Conservation (phyloP, 768 basidiomycete genomes). For the Podaxis carcinomalis region DNA sequence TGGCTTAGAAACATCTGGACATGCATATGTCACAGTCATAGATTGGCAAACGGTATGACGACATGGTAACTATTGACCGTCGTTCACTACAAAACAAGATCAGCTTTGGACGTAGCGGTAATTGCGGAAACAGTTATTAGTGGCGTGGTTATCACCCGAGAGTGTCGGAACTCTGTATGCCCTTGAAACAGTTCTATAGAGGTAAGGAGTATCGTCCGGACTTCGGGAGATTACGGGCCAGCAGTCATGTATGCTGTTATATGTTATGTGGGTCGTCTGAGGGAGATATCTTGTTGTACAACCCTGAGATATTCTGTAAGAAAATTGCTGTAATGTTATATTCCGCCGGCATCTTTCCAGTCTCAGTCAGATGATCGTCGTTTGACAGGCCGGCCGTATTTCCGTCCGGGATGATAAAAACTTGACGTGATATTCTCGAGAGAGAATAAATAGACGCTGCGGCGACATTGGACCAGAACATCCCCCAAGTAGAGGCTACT, state of each 20-base stretch:
- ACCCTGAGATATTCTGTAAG: neutral
- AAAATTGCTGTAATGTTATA: neutral
- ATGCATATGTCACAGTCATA: neutral
- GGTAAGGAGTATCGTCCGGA: neutral
- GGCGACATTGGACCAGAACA: neutral
- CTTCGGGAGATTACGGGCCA: neutral
- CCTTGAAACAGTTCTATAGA: neutral
- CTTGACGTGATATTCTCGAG: neutral
- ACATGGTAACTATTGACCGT: neutral
- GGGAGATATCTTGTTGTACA: neutral
- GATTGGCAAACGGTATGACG: neutral
- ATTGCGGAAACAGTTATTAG: neutral
- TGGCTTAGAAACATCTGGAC: neutral
- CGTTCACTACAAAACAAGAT: too few relatives aligned
- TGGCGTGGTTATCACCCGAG: neutral
- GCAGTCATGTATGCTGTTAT: neutral
- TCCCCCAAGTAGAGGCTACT: neutral
- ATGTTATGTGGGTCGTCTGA: neutral
- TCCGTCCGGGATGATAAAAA: neutral
- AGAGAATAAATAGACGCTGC: neutral
- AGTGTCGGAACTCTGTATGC: neutral
- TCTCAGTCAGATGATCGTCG: neutral
- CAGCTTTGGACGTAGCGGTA: neutral
- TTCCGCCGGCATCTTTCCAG: conserved; percentile 5
- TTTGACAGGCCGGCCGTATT: neutral